These are phyloP conservation scores for Eucalyptus sp. DNA, from an alignment of 345 rosid genomes.

Conservation along the genomic window DNA sequence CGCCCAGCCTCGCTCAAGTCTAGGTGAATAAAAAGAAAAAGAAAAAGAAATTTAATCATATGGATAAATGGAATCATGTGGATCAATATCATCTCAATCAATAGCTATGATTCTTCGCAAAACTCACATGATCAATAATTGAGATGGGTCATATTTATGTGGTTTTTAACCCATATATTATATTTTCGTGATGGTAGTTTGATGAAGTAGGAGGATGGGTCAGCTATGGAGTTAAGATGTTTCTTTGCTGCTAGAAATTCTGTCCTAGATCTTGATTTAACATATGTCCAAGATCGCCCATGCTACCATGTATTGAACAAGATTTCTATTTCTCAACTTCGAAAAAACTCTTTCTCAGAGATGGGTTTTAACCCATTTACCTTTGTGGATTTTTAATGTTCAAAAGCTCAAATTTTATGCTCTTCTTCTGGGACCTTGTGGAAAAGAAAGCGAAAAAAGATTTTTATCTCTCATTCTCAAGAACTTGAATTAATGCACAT, in stretches of 20 bases:
- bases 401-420: background rate
- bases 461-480: background rate
- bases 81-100: too few relatives aligned
- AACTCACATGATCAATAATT: background rate
- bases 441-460: background rate
- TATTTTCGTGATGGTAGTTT: background rate
- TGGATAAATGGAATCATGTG: background rate
- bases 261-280: background rate
- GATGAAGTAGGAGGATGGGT: background rate
- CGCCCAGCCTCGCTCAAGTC: accelerated
- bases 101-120: background rate
- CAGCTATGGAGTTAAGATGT: background rate
- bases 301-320: background rate
- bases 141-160: background rate
- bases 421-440: background rate
- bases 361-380: background rate
- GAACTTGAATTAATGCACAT: background rate
- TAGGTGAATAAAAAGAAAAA: too few relatives aligned
- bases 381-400: background rate
- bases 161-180: background rate
- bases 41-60: too few relatives aligned
- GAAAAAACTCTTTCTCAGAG: background rate
- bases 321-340: background rate
- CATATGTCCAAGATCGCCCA: background rate
- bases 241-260: background rate